Evolutionary conservation across 768 basidiomycete species (phyloP), one percentile per base, ranked within the genome.

Genomic region (Albatrellus ellisii): DNA sequence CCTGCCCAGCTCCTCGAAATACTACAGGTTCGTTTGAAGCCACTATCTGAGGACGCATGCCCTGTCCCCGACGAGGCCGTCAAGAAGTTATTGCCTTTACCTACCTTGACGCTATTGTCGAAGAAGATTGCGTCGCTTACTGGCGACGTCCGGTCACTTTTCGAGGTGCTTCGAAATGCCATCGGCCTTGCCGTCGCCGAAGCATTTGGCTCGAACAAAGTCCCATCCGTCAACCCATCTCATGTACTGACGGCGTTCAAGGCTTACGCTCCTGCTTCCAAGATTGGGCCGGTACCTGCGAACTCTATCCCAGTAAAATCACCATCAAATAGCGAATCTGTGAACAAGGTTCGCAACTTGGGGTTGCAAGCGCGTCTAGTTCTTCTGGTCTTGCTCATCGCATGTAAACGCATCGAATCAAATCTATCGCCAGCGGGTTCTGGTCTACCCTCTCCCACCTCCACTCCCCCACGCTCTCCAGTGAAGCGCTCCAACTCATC

Each of bases 121-220:
- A 86, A 84, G 63, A 88, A 87, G 54, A 64, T 89, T 15, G 86
- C 88, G 4, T 70, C 81, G 2, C 66, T 78, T 44, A 87, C 88
- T 0, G 88, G 88, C 12, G 88, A 92, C 52, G 83, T 90, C 7
- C 68, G 88, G 29, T 75, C 72, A 20, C 62, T 88, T 2, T 80
- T 92, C 42, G 84, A 86, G 55, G 81, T 89, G 10, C 66, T 87
- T 8, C 73, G 86, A 24, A 73, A 78, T 9, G 82, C 87, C 6
- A 83, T 92, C 49, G 82, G 87, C 49, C 59, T 78, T 11, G 62
- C 70, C n/a, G 61, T 59, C 20, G 54, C 56, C 35, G 44, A 42
- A 27, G 47, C 54, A 11, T 50, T 52, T 11, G 41, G 42, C 1
- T 1, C 42, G 9, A 54, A 54, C 35, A 36, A 3, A 22, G 54